Percentiles rank a stretch among this genome's conserved stretches.
phyloP scores from a whole-genome alignment of 1,284 basidiomycete species.

The Microbotryomycetes sp. region DNA sequence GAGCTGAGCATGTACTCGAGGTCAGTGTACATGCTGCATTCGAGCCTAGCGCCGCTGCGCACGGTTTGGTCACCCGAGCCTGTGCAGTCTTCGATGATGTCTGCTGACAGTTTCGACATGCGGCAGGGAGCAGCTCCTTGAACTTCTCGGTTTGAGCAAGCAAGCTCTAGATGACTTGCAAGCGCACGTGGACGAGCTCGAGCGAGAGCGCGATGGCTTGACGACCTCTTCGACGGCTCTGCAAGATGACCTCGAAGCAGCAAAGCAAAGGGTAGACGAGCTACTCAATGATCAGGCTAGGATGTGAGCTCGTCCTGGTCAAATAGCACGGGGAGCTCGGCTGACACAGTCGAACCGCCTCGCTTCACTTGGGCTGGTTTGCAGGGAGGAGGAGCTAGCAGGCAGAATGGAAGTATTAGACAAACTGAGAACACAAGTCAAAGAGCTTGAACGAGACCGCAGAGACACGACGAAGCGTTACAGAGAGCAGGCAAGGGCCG shows the following conservation, averaged over 20 bases:
- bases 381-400: constrained; percentile 32
- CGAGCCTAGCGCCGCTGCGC: no score
- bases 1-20: not conserved
- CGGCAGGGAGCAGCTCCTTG: constrained; percentile 14
- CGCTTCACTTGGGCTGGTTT: not conserved
- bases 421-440: constrained; percentile 17
- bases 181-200: not conserved
- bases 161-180: constrained; percentile 8
- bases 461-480: constrained; percentile 29
- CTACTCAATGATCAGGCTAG: constrained; percentile 11
- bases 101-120: no score
- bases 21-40: no score
- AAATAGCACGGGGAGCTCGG: not conserved
- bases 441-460: constrained; percentile 30
- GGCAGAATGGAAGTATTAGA: constrained; percentile 29
- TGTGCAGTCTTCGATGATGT: no score
- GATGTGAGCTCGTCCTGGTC: constrained; percentile 3
- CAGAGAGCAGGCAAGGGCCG: constrained; percentile 26
- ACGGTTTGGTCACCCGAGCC: no score
- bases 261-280: constrained; percentile 5
- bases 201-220: not conserved
- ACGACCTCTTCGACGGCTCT: not conserved
- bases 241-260: not conserved
- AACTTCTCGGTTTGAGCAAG: constrained; percentile 9
- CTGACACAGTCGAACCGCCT: not conserved